Base-by-base conservation (phyloP, 805 yeast genomes). In the Metschnikowia lachancei region DNA sequence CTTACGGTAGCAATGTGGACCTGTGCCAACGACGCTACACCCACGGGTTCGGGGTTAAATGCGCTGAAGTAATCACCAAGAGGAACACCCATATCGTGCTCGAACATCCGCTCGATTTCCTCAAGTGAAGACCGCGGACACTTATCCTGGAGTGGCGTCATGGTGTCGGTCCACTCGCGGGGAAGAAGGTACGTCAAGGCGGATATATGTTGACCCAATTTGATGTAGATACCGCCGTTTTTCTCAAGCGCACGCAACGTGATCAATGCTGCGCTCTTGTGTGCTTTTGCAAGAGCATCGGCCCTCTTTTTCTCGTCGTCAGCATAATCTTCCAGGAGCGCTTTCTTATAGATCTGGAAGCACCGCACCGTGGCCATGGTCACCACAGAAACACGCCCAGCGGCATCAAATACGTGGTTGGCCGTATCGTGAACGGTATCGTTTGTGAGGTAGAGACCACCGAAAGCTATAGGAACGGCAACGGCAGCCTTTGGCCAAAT, bases 11-110 rank as follows among this genome's bases (percentile, higher is more conserved):
- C 99, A 19, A 73, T 68, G 66, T 94, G 98, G 4, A 94, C 99
- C 61, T 94, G 99, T 0, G 99, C 99, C 53, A 94, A 72, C 0
- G 97, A 88, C 0, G 99, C 99, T 4, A 88, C 95, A 1, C 99
- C 99, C 35, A 94, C 82, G 0, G 99, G 99, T 9, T 62, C 65
- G 0, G 78, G 75, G 49, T 84, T 78, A 59, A 94, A 87, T 33
- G 76, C 80, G 9, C 68, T 63, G 63, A 94, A 94, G 35, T 81
- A 54, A 0, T 86, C 94, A 16, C 74, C 76, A 12, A 92, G 61
- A 1, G 70, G 50, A 12, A 61, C 55, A 1, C 90, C 90, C 52
- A 86, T 69, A 62, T 94, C 99, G 2, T 64, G 60, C 38, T 61
- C 57, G 56, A 94, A 82, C 85, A 94, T 78, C 13, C 70, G 69